These are phyloP conservation scores for Boehmeria nivea DNA, from an alignment of 306 rosid genomes.

Conservation along the genomic window DNA sequence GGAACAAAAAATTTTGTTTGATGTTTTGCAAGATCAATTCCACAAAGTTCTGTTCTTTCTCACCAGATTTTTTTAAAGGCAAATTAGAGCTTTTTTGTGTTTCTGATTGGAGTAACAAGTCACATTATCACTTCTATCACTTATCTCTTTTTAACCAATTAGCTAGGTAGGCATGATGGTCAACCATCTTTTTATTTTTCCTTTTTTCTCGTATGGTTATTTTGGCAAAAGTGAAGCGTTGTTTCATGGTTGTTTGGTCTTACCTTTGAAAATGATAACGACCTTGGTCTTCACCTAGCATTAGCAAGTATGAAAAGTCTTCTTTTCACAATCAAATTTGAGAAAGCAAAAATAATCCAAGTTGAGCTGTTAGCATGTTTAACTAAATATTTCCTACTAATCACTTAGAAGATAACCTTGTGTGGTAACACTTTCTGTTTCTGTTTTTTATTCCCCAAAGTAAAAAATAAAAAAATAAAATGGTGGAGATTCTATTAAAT, in stretches of 20 bases:
- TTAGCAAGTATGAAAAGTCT: neutral
- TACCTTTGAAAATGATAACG: constrained; percentile 2
- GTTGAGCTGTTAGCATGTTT: neutral
- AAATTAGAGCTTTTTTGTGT: neutral
- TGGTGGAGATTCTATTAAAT: no score
- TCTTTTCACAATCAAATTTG: neutral
- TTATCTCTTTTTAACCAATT: neutral
- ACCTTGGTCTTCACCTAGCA: constrained; percentile 1
- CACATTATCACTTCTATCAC: neutral
- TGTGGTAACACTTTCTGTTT: no score
- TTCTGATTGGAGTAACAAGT: neutral
- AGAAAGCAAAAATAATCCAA: neutral
- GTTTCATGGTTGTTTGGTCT: constrained; percentile 4
- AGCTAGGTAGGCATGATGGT: constrained; percentile 1
- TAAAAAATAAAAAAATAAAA: no score
- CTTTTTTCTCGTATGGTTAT: neutral
- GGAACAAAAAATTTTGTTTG: no score
- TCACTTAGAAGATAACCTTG: no score
- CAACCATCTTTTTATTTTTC: neutral
- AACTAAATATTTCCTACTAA: neutral
- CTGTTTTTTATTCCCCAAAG: no score
- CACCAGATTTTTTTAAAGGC: no score
- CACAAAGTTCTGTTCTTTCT: no score
- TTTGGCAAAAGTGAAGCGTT: neutral
- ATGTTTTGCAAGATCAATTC: no score